Percentiles rank a stretch among this genome's conserved stretches.
Evolutionary conservation across 2,329 filamentous ascomycete species (phyloP).

Genomic region (Gaeumannomyces sp.): DNA sequence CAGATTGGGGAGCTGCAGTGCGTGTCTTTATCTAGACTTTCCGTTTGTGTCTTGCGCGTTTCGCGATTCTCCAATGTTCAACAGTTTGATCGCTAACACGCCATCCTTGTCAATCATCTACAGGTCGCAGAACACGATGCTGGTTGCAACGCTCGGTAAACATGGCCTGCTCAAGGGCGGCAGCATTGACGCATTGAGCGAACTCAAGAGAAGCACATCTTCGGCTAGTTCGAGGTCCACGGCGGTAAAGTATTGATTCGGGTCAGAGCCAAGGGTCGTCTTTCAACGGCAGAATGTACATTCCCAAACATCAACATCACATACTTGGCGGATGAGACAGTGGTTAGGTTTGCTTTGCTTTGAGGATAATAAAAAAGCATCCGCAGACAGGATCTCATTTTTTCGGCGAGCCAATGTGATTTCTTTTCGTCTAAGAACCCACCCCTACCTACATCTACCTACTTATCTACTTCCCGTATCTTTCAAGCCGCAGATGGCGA

Average conservation of each 20-base stretch:
- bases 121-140: conserved; percentile 47
- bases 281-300: neutral
- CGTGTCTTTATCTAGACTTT: neutral
- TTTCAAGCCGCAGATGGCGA: neutral
- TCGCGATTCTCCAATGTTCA: too few species aligned
- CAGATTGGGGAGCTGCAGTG: conserved; percentile 51
- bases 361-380: neutral
- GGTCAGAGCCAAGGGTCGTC: neutral
- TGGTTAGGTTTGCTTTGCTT: neutral
- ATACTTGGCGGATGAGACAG: neutral
- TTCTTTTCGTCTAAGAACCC: neutral
- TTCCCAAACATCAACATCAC: neutral
- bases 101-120: neutral
- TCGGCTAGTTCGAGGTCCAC: neutral
- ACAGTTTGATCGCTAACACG: neutral
- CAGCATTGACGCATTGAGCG: conserved; percentile 5
- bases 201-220: neutral
- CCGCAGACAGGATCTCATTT: neutral
- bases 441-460: neutral
- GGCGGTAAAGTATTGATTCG: neutral
- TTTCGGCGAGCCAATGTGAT: neutral
- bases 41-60: too few species aligned
- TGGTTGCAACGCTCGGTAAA: conserved; percentile 49
- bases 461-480: neutral
- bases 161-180: conserved; percentile 10